Evolutionary conservation across 768 basidiomycete genomes (phyloP), one percentile per base, ranked within the genome.

Genomic region (Termitomyces sp.): DNA sequence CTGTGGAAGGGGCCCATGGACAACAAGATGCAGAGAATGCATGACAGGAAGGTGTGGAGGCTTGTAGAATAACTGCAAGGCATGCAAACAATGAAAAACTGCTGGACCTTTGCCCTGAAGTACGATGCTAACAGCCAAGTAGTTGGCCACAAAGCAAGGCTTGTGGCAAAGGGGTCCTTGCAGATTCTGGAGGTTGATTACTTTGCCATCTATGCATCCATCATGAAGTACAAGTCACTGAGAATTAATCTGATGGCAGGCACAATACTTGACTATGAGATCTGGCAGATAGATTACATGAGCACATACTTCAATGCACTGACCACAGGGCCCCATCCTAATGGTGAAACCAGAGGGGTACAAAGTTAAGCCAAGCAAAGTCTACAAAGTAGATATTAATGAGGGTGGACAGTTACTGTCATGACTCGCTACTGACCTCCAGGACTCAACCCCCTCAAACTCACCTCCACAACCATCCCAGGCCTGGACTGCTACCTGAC

Each of bases 31-130:
- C 10, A 29, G 22, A 18, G 8, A 4, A 56, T 60, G 37, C 0
- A 18, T 6, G 52, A 49, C 12, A 2, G 2, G 54, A 16, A 65
- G 55, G 13, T 10, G 37, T 70, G 2, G 47, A 56, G 15, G 7
- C 33, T 59, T 10, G 48, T 59, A 5, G 41, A 59, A 5, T 0
- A 29, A 1, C 53, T 24, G 2, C n/a, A 7, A 18, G 48, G 29
- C 1, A 34, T n/a, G 2, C 24, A 33, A 5, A 54, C 34, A 0
- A 54, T 53, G 51, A 46, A 52, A 4, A 53, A 46, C 15, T 0
- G 36, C 1, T 56, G 29, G 24, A 45, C 24, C 1, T 45, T 45
- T 9, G 8, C n/a, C 1, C 7, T 41, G 39, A 41, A 41, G 1
- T 41, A 41, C 8, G 39, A 41, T 4, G 3, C 39, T 0, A 20